Evolutionary conservation across 768 basidiomycete species (phyloP).

Genomic region (Chalciporus sphaerocephalus): DNA sequence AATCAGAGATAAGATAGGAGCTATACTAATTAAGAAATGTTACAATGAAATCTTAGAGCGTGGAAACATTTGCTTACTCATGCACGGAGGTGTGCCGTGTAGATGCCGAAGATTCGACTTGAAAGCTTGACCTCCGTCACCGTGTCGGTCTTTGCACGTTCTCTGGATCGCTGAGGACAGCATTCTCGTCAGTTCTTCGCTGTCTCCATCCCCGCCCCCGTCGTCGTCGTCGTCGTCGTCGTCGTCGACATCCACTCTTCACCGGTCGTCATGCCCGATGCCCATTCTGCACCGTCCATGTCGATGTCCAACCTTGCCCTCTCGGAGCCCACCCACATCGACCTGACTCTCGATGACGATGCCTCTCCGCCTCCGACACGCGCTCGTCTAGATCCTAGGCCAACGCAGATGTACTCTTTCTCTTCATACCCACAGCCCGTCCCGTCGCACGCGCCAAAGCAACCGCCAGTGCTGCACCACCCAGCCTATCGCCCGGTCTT

Average conservation of each 20-base stretch:
- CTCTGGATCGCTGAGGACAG: background rate
- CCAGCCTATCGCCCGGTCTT: conserved; percentile 49
- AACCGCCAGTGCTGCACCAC: conserved; percentile 16
- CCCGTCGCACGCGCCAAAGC: conserved; percentile 26
- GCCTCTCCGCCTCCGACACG: conserved; percentile 31
- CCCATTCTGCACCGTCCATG: conserved; percentile 27
- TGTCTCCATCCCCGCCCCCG: background rate
- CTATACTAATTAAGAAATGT: conserved; percentile 19
- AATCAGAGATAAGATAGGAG: conserved; percentile 5
- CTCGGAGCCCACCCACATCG: conserved; percentile 54
- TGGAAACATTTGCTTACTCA: conserved; percentile 26
- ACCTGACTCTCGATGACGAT: conserved; percentile 70
- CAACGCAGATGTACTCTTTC: conserved; percentile 27
- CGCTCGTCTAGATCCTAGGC: conserved; percentile 38
- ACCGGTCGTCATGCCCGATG: conserved; percentile 26
- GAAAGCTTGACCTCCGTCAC: no score
- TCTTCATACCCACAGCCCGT: conserved; percentile 21
- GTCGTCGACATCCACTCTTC: background rate
- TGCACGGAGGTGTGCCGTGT: conserved; percentile 15
- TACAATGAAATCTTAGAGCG: conserved; percentile 7
- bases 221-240: conserved; percentile 1
- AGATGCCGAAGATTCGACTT: conserved; percentile 26
- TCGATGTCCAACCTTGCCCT: conserved; percentile 35
- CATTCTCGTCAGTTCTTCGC: background rate
- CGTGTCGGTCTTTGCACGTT: conserved; percentile 18